phyloP scores from a whole-genome alignment of 1,284 basidiomycete species.

The Cerrena zonata region DNA sequence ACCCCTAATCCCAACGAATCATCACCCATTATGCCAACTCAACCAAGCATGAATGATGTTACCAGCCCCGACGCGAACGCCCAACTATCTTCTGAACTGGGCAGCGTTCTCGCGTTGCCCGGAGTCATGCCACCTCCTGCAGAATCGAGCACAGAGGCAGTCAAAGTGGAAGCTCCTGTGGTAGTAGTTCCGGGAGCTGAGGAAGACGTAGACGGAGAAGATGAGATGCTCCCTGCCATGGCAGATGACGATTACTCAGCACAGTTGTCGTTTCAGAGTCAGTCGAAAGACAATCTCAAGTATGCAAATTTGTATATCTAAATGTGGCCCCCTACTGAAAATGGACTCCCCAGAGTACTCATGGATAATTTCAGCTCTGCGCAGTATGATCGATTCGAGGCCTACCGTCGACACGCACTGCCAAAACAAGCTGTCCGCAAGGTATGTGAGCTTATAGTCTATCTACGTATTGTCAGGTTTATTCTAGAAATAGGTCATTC shows the following conservation, averaged over 20 bases:
- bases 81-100: slow-evolving; percentile 4
- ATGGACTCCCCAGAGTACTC: slow-evolving; percentile 50
- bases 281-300: slow-evolving; percentile 81
- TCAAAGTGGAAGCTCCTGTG: slow-evolving; percentile 21
- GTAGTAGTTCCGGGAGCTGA: slow-evolving; percentile 24
- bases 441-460: slow-evolving; percentile 42
- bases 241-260: slow-evolving; percentile 81
- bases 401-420: slow-evolving; percentile 76
- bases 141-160: slow-evolving; percentile 14
- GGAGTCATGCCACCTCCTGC: neutral
- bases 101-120: neutral
- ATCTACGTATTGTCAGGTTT: neutral
- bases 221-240: slow-evolving; percentile 73
- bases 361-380: slow-evolving; percentile 81
- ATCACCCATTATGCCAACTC: neutral
- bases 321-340: neutral
- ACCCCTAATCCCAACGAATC: neutral
- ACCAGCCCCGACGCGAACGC: neutral
- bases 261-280: slow-evolving; percentile 72
- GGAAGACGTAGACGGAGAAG: slow-evolving; percentile 60
- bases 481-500: slow-evolving; percentile 58
- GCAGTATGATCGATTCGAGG: slow-evolving; percentile 85
- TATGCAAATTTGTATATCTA: slow-evolving; percentile 27
- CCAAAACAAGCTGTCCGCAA: slow-evolving; percentile 80
- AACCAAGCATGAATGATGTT: neutral